Conservation (phyloP, 2,329 filamentous ascomycete species). For the Helotiales sp. region DNA sequence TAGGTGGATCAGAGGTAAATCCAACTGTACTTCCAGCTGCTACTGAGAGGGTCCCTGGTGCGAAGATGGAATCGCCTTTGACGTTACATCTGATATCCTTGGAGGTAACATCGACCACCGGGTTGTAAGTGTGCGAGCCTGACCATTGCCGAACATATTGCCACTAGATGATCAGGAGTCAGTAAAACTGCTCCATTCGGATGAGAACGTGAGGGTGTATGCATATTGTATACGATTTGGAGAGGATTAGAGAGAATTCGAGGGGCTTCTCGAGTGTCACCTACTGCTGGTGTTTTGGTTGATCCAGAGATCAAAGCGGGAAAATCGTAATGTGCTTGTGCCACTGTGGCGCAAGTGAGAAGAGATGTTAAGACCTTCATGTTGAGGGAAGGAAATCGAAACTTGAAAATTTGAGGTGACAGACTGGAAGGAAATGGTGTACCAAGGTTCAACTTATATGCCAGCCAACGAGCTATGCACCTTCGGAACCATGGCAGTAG, state of each 20-base stretch:
- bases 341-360: slow-evolving; percentile 30
- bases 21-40: slow-evolving; percentile 35
- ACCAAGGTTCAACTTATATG: slow-evolving; percentile 9
- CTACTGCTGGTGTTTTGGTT: slow-evolving; percentile 22
- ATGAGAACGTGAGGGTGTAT: not conserved
- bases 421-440: not conserved
- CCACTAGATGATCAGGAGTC: slow-evolving; percentile 22
- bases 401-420: not conserved
- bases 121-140: slow-evolving; percentile 34
- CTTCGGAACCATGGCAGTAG: not conserved
- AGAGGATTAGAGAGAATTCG: not conserved
- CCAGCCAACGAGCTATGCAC: not conserved
- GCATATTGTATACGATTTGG: not conserved
- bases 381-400: not conserved
- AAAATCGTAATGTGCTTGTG: slow-evolving; percentile 38
- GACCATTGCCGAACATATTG: slow-evolving; percentile 39
- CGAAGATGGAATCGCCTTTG: slow-evolving; percentile 40
- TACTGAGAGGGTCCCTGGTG: slow-evolving; percentile 31
- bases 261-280: not conserved
- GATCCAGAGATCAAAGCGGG: slow-evolving; percentile 29
- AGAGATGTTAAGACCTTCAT: slow-evolving; percentile 28
- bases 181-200: not conserved
- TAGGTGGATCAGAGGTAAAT: slow-evolving; percentile 35
- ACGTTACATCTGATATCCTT: slow-evolving; percentile 49
- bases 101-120: slow-evolving; percentile 42